Conservation (phyloP, 2,329 filamentous ascomycete species). For the Epicoccum sorghinum region DNA sequence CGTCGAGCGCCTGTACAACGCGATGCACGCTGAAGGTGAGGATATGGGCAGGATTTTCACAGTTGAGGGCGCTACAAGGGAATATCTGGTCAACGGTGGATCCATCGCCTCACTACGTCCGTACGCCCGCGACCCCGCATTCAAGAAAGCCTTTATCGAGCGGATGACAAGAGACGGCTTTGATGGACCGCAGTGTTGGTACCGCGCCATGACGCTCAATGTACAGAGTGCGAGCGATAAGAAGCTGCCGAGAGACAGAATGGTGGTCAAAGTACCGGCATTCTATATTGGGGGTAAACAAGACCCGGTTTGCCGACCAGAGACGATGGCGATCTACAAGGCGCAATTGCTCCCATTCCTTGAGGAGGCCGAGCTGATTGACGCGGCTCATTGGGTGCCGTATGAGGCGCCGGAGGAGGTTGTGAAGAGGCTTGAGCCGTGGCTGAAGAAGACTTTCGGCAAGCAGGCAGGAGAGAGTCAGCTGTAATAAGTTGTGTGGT, state of each 20-base stretch:
- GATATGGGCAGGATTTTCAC: slow-evolving; percentile 50
- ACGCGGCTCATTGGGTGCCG: slow-evolving; percentile 46
- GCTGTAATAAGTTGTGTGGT: background rate
- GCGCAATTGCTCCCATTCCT: slow-evolving; percentile 39
- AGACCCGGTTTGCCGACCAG: slow-evolving; percentile 45
- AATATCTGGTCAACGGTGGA: slow-evolving; percentile 25
- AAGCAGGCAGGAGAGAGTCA: background rate
- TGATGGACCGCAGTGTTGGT: slow-evolving; percentile 48
- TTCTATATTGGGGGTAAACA: slow-evolving; percentile 44
- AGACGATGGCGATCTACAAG: slow-evolving; percentile 34
- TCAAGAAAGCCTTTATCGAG: slow-evolving; percentile 45
- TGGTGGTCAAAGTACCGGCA: slow-evolving; percentile 44
- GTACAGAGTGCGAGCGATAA: slow-evolving; percentile 37
- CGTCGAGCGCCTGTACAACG: slow-evolving; percentile 47
- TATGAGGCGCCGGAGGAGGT: slow-evolving; percentile 46
- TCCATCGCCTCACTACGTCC: slow-evolving; percentile 25
- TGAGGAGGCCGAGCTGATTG: slow-evolving; percentile 37
- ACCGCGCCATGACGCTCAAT: slow-evolving; percentile 35
- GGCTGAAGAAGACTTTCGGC: slow-evolving; percentile 25
- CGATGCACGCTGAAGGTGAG: slow-evolving; percentile 40
- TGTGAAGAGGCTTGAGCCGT: slow-evolving; percentile 21
- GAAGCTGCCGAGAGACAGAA: slow-evolving; percentile 24
- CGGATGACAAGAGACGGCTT: slow-evolving; percentile 43
- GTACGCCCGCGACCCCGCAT: slow-evolving; percentile 42
- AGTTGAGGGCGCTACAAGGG: slow-evolving; percentile 42